Evolutionary conservation across 1,139 yeast genomes (phyloP), one percentile per base, ranked within the genome.

Genomic region (Suhomyces terraborum): DNA sequence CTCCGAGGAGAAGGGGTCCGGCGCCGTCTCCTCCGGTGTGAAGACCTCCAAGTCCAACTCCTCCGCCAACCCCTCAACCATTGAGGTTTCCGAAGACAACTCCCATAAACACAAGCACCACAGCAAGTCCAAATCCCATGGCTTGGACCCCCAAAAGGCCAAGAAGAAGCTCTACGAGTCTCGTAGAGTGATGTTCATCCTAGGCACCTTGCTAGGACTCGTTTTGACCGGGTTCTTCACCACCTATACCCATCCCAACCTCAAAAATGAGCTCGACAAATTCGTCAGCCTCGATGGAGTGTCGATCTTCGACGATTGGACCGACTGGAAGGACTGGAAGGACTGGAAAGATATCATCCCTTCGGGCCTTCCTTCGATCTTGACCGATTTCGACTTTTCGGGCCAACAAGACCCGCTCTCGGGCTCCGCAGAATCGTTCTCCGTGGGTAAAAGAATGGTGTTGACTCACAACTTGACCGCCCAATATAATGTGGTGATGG

Each of bases 401-500:
- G 48, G 46, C 25, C 55, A 56, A 23, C 65, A 60, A 13, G 64
- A 64, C 32, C 62, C 65, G 35, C 60, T 68, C 26, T 67, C 67
- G 29, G 84, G 84, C 27, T 73, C 84, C 4, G 82, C 94, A 5
- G 95, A 88, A 46, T 80, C 88, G 38, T 93, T 93, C 64, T 88
- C 94, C 1, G 95, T 89, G 18, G 98, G 98, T 2, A 77, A 75
- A 50, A 72, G 84, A 38, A 66, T 91, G 69, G 66, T 66, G 18
- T 60, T 67, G 6, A 73, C 69, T 22, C 75, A 77, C 32, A 79
- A 83, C 24, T 62, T 77, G 36, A 58, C 72, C 0, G 74, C 80
- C 1, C 79, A 84, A 47, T 75, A 79, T 61, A 95, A 95, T 12
- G 96, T 93, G 10, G 79, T 93, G 8, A 77, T 93, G 82, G 89